phyloP scores from a whole-genome alignment of 306 rosid species.

The Prunus mume region DNA sequence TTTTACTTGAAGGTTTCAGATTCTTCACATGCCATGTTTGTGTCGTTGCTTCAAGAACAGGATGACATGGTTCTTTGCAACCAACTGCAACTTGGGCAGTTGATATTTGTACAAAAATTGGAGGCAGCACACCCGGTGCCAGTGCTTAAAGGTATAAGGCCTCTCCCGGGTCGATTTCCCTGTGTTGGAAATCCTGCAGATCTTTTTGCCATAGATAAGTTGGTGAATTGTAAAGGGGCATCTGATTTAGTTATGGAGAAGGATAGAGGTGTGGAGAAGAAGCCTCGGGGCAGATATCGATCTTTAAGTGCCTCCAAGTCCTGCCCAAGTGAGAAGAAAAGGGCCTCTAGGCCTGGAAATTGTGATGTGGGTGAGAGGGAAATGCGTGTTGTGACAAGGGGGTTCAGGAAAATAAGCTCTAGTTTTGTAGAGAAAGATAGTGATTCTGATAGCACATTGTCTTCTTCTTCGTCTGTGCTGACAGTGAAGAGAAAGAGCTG shows the following conservation, averaged over 20 bases:
- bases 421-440: conserved; percentile 9
- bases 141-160: conserved; percentile 27
- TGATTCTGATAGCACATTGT: conserved; percentile 19
- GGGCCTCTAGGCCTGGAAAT: neutral
- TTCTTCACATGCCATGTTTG: conserved; percentile 34
- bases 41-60: conserved; percentile 33
- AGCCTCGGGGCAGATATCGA: neutral
- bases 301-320: conserved; percentile 18
- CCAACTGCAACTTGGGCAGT: conserved; percentile 32
- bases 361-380: conserved; percentile 1
- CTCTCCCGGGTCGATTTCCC: conserved; percentile 14
- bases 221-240: neutral
- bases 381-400: conserved; percentile 12
- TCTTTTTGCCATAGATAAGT: conserved; percentile 22
- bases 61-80: conserved; percentile 35
- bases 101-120: conserved; percentile 28
- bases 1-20: conserved; percentile 42
- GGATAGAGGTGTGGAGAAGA: conserved; percentile 4
- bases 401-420: neutral
- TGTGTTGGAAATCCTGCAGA: conserved; percentile 32
- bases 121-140: conserved; percentile 30
- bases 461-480: conserved; percentile 11
- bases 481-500: conserved; percentile 34
- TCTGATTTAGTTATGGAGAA: conserved; percentile 15
- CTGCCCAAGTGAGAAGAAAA: neutral